Evolutionary conservation across 805 yeast genomes (phyloP), one percentile per base, ranked within the genome.

Genomic region (Candida quercuum): DNA sequence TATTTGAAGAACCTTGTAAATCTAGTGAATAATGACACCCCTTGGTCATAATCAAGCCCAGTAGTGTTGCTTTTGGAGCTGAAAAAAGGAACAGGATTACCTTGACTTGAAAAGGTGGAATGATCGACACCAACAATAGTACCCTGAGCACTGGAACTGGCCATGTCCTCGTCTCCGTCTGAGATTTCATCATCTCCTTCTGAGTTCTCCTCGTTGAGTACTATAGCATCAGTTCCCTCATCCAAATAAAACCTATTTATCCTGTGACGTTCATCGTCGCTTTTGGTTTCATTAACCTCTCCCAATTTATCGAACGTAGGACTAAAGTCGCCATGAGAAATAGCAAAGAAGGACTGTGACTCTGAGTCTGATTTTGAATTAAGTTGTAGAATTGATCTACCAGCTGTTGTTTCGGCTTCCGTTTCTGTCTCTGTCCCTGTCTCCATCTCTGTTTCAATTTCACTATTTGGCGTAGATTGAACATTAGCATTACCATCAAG

Each of bases 1-100:
- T 38, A 51, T 27, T 51, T 52, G 43, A 52, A 51, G 37, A 42
- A 48, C 33, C 42, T 45, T 3, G 55, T 51, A 38, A 52, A 49
- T 30, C 46, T 47, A n/a, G 43, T 41, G 22, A 52, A 35, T 13
- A 52, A 20, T 4, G 56, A 51, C 56, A 51, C 49, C 13, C 54
- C 46, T 13, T 48, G 39, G 33, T 43, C 48, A 20, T 52, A 52
- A 15, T 50, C 37, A 15, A 41, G 39, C 33, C n/a, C n/a, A n/a
- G n/a, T n/a, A n/a, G n/a, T n/a, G n/a, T n/a, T n/a, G n/a, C n/a
- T n/a, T n/a, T n/a, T n/a, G n/a, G n/a, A n/a, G n/a, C n/a, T n/a
- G n/a, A n/a, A n/a, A n/a, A n/a, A n/a, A n/a, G n/a, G n/a, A n/a
- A n/a, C n/a, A n/a, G n/a, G n/a, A n/a, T n/a, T 22, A 12, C 12